phyloP scores from a whole-genome alignment of 305 asterid species.

The Andrographis paniculata region DNA sequence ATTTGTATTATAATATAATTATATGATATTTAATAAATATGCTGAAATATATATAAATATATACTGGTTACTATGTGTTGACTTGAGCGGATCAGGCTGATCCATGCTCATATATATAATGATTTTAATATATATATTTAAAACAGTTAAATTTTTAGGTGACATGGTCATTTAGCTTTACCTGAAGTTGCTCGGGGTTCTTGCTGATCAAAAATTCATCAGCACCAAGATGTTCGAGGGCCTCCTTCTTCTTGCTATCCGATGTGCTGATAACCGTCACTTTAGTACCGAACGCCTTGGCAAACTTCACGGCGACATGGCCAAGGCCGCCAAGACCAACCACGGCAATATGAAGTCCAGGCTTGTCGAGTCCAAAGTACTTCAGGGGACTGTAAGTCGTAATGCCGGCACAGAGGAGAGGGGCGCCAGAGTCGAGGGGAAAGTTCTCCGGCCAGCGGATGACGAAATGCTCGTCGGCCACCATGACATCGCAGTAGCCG shows the following conservation, averaged over 20 bases:
- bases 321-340: slow-evolving; percentile 39
- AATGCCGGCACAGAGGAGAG: slow-evolving; percentile 33
- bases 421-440: slow-evolving; percentile 32
- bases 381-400: slow-evolving; percentile 34
- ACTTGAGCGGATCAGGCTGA: too few relatives aligned
- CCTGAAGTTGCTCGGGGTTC: slow-evolving; percentile 29
- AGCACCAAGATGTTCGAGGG: slow-evolving; percentile 26
- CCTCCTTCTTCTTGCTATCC: slow-evolving; percentile 29
- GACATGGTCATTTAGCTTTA: too few relatives aligned
- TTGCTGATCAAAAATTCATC: slow-evolving; percentile 27
- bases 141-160: too few relatives aligned
- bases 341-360: slow-evolving; percentile 26
- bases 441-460: slow-evolving; percentile 31
- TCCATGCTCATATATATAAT: too few relatives aligned
- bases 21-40: too few relatives aligned
- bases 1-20: too few relatives aligned
- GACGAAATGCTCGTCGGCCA: slow-evolving; percentile 31
- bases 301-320: slow-evolving; percentile 31
- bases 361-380: slow-evolving; percentile 37
- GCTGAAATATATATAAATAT: too few relatives aligned
- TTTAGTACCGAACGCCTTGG: slow-evolving; percentile 33
- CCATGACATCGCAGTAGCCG: slow-evolving; percentile 32
- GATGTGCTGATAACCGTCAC: slow-evolving; percentile 35
- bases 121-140: too few relatives aligned
- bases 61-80: too few relatives aligned